A percentile compares a stretch with the other conserved stretches of the same genome.
phyloP scores from a whole-genome alignment of 768 basidiomycete species.

The Lentinus brumalis region DNA sequence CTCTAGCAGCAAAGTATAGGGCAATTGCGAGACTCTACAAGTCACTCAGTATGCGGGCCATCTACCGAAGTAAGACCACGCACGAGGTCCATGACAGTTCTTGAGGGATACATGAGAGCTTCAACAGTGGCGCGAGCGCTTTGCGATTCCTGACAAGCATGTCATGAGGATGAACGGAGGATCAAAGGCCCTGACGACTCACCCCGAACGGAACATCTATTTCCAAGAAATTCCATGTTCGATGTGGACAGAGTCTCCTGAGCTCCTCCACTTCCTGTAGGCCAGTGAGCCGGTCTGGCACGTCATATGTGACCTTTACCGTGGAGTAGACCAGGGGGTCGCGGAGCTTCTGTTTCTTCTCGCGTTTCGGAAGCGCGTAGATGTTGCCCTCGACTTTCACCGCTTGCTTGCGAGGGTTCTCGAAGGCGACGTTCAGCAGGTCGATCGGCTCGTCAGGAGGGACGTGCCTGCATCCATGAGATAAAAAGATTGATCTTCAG shows the following conservation, averaged over 20 bases:
- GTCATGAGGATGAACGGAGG: neutral
- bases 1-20: conserved; percentile 90
- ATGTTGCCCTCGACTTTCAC: conserved; percentile 48
- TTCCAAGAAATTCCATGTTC: conserved; percentile 87
- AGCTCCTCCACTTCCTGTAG: conserved; percentile 79
- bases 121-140: conserved; percentile 56
- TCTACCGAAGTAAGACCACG: conserved; percentile 25
- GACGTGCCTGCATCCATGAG: conserved; percentile 54
- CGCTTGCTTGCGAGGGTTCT: conserved; percentile 83
- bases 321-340: conserved; percentile 27
- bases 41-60: neutral
- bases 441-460: conserved; percentile 84
- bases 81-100: conserved; percentile 91
- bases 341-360: conserved; percentile 41
- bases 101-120: conserved; percentile 74
- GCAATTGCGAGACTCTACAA: conserved; percentile 86
- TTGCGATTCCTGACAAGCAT: conserved; percentile 62
- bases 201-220: conserved; percentile 25
- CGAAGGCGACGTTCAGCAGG: conserved; percentile 91
- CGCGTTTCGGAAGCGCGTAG: conserved; percentile 42
- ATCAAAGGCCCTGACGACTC: neutral
- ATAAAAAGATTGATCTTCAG: neutral
- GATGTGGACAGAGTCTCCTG: conserved; percentile 67
- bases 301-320: conserved; percentile 54
- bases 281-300: conserved; percentile 89